These are phyloP conservation scores for Trichoderma koningiopsis DNA, from an alignment of 2,329 filamentous ascomycete species.

Conservation along the genomic window DNA sequence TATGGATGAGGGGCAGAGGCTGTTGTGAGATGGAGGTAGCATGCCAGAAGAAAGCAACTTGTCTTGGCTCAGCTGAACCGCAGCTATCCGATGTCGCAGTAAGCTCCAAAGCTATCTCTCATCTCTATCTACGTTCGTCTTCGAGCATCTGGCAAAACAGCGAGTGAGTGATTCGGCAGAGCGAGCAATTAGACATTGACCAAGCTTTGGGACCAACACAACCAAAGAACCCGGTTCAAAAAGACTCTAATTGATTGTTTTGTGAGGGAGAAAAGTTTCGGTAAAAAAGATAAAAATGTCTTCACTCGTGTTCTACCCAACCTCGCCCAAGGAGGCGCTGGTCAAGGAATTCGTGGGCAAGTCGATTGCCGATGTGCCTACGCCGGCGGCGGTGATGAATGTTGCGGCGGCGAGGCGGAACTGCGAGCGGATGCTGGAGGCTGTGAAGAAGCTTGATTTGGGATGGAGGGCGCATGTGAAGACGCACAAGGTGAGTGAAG, in stretches of 20 bases:
- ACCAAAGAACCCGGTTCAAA: background rate
- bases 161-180: background rate
- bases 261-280: background rate
- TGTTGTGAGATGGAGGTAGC: background rate
- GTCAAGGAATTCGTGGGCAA: conserved; percentile 53
- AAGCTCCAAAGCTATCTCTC: background rate
- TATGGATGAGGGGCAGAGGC: conserved; percentile 10
- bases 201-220: background rate
- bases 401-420: conserved; percentile 66
- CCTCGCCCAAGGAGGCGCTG: conserved; percentile 32
- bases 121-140: background rate
- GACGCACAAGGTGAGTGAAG: conserved; percentile 69
- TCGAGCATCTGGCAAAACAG: background rate
- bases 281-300: conserved; percentile 26
- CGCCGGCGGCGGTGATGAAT: conserved; percentile 70
- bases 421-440: conserved; percentile 70
- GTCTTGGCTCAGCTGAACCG: background rate
- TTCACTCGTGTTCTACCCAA: conserved; percentile 31
- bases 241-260: background rate
- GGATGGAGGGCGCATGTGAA: conserved; percentile 79
- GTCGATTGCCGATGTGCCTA: conserved; percentile 60
- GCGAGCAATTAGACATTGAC: background rate
- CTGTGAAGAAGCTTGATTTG: conserved; percentile 59
- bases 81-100: conserved; percentile 12
- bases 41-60: background rate